Evolutionary conservation across 1,284 basidiomycete species (phyloP), one percentile per base, ranked within the genome.

Genomic region (Sporisorium graminicola): DNA sequence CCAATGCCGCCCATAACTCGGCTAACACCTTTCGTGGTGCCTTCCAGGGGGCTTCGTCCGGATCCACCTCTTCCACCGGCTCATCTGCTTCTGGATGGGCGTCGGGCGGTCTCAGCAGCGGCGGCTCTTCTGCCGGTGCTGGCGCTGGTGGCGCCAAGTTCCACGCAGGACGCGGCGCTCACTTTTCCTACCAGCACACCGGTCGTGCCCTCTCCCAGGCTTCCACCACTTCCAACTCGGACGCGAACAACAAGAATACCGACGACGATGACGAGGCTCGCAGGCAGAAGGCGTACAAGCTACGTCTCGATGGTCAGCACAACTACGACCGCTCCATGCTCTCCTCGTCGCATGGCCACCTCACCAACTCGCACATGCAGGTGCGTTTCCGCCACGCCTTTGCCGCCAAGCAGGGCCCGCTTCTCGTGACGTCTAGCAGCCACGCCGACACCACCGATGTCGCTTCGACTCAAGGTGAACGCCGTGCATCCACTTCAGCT

Each of bases 71-170:
- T 42, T 62, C 65, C 22, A 67, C 71, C n/a, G 69, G 65, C 22
- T 69, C 63, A 13, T 69, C 78, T 26, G 61, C 79, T n/a, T 71
- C 78, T 2, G 62, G 71, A 5, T 80, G 74, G 74, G 65, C 77
- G 18, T 64, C 72, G 5, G 79, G n/a, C n/a, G n/a, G 79, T 35
- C 68, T 80, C 33, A 78, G 76, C 54, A 71, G 72, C 43, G 74
- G 76, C 22, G 76, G 70, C 31, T 74, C 65, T 27, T 65, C 64
- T 4, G 78, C 75, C 12, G 80, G 80, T 20, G 66, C 80, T 7
- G 80, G 80, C 14, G 71, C 74, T 12, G 80, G 80, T 20, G 80
- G 80, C 22, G 80, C 80, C 57, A 82, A 82, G 58, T 82, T 65
- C 46, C 79, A 81, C 33, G 80, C 80, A 29, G 80, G 80, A 26